Percentiles rank a stretch among this genome's conserved stretches.
phyloP scores from a whole-genome alignment of 371 early-diverging fungal species.

The Apophysomyces ossiformis region DNA sequence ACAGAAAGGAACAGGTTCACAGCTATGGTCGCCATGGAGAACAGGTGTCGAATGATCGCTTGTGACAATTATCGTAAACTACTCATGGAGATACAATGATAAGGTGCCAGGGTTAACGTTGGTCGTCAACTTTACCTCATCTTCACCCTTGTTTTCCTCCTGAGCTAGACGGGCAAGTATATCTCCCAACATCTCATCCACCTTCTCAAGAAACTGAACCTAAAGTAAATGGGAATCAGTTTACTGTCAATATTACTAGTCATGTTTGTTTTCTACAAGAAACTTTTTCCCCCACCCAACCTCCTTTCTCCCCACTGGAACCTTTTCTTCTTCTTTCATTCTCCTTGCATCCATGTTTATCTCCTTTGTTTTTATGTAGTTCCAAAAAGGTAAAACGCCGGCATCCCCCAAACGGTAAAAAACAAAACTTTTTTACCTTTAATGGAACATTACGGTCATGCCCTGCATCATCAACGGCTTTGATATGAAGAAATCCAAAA shows the following conservation, averaged over 20 bases:
- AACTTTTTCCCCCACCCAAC: no score
- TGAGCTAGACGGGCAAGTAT: conserved; percentile 27
- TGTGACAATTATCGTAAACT: conserved; percentile 52
- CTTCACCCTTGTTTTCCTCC: conserved; percentile 18
- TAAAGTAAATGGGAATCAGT: background rate
- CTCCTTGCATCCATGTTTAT: background rate
- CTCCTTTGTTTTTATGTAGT: background rate
- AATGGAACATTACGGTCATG: conserved; percentile 45
- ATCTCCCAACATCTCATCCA: conserved; percentile 49
- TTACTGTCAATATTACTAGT: background rate
- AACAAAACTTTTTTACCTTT: conserved; percentile 33
- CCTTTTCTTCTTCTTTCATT: no score
- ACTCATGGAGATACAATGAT: conserved; percentile 7
- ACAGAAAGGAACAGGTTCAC: conserved; percentile 56
- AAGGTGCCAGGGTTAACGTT: background rate
- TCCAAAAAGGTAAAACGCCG: background rate
- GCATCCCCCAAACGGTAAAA: background rate
- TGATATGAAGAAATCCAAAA: conserved; percentile 60
- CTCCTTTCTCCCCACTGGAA: no score
- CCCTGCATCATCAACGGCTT: conserved; percentile 62
- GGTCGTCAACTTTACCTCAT: conserved; percentile 16
- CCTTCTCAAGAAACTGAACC: conserved; percentile 43
- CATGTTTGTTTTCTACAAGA: background rate
- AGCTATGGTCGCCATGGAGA: conserved; percentile 53
- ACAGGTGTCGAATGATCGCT: conserved; percentile 62